A percentile compares a stretch with the other conserved stretches of the same genome.
Evolutionary conservation across 768 basidiomycete species (phyloP).

Genomic region (Jaapia argillacea): DNA sequence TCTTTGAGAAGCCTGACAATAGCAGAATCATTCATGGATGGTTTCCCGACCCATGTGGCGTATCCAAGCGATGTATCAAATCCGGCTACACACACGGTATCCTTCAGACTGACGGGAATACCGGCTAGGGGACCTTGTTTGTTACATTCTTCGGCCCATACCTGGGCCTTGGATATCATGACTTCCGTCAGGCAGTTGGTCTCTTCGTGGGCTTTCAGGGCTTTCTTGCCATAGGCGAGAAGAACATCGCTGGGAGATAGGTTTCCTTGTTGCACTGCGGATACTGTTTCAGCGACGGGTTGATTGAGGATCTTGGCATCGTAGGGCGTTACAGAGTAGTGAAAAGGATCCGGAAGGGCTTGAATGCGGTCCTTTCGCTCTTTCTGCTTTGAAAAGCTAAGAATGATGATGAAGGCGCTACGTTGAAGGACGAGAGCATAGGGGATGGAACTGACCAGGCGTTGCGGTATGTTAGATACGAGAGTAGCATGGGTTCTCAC

Average conservation of each 20-base stretch:
- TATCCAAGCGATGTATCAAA: conserved; percentile 36
- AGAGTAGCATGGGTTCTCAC: background rate
- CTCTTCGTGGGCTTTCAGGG: conserved; percentile 26
- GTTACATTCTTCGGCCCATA: conserved; percentile 7
- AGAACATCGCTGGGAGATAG: conserved; percentile 22
- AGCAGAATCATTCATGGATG: conserved; percentile 23
- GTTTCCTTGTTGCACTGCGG: conserved; percentile 16
- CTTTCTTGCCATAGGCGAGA: conserved; percentile 30
- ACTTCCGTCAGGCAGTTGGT: conserved; percentile 44
- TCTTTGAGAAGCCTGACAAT: conserved; percentile 29
- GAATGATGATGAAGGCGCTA: conserved; percentile 10
- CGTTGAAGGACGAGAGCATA: background rate
- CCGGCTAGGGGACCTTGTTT: conserved; percentile 26
- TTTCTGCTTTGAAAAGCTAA: background rate
- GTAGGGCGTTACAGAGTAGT: background rate
- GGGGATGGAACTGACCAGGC: background rate
- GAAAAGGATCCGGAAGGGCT: background rate
- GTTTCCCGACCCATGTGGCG: conserved; percentile 26
- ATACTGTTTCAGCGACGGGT: conserved; percentile 26
- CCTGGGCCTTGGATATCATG: conserved; percentile 21
- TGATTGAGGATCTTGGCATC: conserved; percentile 26
- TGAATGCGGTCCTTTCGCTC: background rate
- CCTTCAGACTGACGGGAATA: conserved; percentile 40
- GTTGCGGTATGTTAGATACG: background rate
- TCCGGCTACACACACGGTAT: conserved; percentile 33